phyloP scores from a whole-genome alignment of 768 basidiomycete species.

The Piloderma croceum region DNA sequence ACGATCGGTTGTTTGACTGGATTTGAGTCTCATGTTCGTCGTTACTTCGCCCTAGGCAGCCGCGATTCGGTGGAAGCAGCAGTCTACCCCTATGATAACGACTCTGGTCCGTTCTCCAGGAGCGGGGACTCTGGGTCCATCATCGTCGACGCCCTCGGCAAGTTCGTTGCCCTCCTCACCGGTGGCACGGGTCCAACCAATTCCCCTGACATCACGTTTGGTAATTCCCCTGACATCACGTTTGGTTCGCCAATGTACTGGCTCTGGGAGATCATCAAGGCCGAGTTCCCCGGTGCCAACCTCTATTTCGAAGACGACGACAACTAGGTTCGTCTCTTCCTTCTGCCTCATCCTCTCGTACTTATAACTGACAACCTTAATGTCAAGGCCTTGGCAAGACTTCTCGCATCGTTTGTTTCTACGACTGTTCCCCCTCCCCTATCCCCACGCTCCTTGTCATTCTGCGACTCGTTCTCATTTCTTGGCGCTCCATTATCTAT shows the following conservation, averaged over 20 bases:
- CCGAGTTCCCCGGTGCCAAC: slow-evolving; percentile 15
- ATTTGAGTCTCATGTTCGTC: slow-evolving; percentile 15
- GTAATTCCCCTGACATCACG: slow-evolving; percentile 12
- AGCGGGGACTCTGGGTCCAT: slow-evolving; percentile 2
- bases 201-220: slow-evolving; percentile 12
- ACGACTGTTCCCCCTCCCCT: no score
- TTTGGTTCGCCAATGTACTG: slow-evolving; percentile 12
- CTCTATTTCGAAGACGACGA: slow-evolving; percentile 11
- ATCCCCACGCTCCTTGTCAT: no score
- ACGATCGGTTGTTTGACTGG: slow-evolving; percentile 21
- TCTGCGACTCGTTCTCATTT: no score
- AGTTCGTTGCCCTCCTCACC: slow-evolving; percentile 14
- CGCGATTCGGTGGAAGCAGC: slow-evolving; percentile 11
- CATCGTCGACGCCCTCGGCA: slow-evolving; percentile 12
- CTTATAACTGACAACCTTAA: background rate
- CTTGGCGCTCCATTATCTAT: no score
- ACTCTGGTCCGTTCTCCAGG: slow-evolving; percentile 5
- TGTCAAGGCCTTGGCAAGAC: background rate
- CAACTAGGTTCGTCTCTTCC: slow-evolving; percentile 4
- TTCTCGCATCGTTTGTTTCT: background rate
- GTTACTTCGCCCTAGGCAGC: slow-evolving; percentile 8
- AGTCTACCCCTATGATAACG: slow-evolving; percentile 12
- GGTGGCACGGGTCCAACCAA: slow-evolving; percentile 14
- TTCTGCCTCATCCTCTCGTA: background rate
- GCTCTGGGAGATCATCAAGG: slow-evolving; percentile 19